Base-by-base conservation (phyloP, 2,329 filamentous ascomycete genomes). In the Aspergillus sp. region DNA sequence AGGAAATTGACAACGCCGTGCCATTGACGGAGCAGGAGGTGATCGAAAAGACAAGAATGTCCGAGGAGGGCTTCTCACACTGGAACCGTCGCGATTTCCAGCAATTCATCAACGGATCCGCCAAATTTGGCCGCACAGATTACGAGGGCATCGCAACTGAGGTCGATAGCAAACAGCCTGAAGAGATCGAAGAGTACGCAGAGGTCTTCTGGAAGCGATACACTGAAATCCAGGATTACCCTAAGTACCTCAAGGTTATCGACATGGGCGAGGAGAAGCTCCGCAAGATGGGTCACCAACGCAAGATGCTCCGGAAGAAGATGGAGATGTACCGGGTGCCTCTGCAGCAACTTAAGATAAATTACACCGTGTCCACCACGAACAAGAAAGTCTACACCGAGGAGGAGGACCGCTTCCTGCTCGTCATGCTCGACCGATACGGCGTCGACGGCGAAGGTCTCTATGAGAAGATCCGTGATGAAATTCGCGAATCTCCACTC, bases 351-450 rank as follows among this genome's bases (percentile, higher is more conserved):
- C 88, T 99, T 72, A 97, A 97, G 83, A 93, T 99, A 82, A 98
- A 97, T 80, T 99, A 99, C 79, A 97, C 93, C 0, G 95, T 99
- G 30, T 97, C 93, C 7, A 99, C 95, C 2, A 99, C 96, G 9
- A 99, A 99, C 86, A 99, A 99, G 83, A 99, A 99, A 82, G 93
- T 99, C 1, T 99, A 99, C 76, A 98, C 93, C 0, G 96, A 99
- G 75, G 95, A 99, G 74, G 95, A 99, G 77, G 95, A 99, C 74
- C 88, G 95, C 3, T 99, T 99, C 80, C 80, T 99, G 56, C 84
- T 99, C 38, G 94, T 99, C 54, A 90, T 97, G 80, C 84, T 99
- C 6, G 93, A 99, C 79, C 91, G 90, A 76, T 91, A 93, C 70
- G 95, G 96, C 7, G 89, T 99, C 41, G 96, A 99, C 74, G 90